Evolutionary conservation across 225 moss, liverwort and hornwort species (phyloP).

Genomic region (Anthoceros angustus): DNA sequence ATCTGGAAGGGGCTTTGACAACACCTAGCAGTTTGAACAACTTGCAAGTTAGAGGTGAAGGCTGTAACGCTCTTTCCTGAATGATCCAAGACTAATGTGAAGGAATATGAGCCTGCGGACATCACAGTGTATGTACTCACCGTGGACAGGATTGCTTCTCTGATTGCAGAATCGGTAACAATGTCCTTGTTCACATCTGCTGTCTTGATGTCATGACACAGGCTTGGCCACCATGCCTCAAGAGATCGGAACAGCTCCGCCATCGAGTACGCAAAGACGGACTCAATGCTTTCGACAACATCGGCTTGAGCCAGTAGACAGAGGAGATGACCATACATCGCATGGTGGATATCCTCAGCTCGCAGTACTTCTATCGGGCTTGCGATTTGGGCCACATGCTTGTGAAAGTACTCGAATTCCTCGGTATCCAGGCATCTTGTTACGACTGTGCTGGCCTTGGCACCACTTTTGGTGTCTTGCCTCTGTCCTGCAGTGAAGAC

Average conservation of each 20-base stretch:
- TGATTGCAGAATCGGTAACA: background rate
- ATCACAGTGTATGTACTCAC: background rate
- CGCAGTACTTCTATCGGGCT: background rate
- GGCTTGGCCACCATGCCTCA: background rate
- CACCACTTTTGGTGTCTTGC: background rate
- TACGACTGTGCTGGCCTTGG: background rate
- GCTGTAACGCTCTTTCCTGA: background rate
- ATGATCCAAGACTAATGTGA: background rate
- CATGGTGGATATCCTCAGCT: too few relatives aligned
- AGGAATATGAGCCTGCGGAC: background rate
- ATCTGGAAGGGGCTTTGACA: background rate
- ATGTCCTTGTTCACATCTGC: slow-evolving; percentile 2
- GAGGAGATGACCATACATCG: too few relatives aligned
- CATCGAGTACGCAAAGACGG: too few relatives aligned
- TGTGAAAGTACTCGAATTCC: background rate
- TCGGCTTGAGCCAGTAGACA: too few relatives aligned
- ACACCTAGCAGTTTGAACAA: background rate
- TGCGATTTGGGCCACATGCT: background rate
- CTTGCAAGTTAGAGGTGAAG: background rate
- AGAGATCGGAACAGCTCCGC: background rate
- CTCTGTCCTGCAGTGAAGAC: background rate
- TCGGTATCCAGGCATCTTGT: background rate
- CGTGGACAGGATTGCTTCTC: background rate
- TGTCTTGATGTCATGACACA: background rate
- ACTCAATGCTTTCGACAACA: too few relatives aligned